Base-by-base conservation (phyloP, 139 green algal species). In the Diplosphaera chodatii region DNA sequence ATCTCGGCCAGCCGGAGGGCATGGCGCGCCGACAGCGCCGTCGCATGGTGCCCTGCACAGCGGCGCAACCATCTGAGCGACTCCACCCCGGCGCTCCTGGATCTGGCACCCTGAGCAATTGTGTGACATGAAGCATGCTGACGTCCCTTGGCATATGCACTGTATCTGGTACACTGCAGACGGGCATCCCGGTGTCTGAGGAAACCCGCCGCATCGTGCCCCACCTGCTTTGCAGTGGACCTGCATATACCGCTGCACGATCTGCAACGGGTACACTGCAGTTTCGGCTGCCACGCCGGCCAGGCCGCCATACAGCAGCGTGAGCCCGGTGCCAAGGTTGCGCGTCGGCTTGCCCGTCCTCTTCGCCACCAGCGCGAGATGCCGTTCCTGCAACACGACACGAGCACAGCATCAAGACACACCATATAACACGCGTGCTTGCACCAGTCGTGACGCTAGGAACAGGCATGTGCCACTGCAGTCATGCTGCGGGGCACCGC, bases 181-280 rank as follows among this genome's bases (percentile, higher is more conserved):
- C n/a, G n/a, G n/a, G n/a, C n/a, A n/a, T n/a, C n/a, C n/a, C n/a
- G n/a, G n/a, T 48, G 37, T 10, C 10, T 48, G 8, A 20, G 10
- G 37, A 6, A 48, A 10, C 8, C 37, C 37, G 37, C 10, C 37
- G 10, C 37, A 48, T 48, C 8, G 8, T 48, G 6, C 37, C 10
- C 37, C 37, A 48, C 37, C 55, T 20, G 21, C 63, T 16, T 28
- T 15, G 62, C 20, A 32, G 67, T 84, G 68, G 40, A 95, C 65
- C 83, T 94, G 90, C 77, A 94, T 86, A 30, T 90, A 76, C 21
- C 90, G 74, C 40, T 91, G 76, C 4, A 94, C 77, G 8, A 87
- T 82, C 64, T 91, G 84, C 41, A 92, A 68, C 4, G 89, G 89
- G 68, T 93, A 96, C 34, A 88, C 77, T 3, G 83, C 67, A 1